Base-by-base conservation (phyloP, 805 yeast species). In the Pichia eremophila region DNA sequence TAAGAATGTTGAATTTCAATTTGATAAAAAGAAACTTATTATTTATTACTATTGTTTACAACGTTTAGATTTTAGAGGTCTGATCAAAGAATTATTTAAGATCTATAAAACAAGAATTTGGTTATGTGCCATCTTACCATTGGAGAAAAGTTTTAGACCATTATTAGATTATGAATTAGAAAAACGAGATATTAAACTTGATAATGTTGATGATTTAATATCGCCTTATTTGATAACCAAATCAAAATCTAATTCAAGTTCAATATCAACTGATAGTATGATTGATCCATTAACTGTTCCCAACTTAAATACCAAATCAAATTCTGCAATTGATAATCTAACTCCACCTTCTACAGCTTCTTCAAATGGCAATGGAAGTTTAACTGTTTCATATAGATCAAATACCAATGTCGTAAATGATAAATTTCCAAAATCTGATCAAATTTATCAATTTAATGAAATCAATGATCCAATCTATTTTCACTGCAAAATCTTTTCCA, bases 21-120 rank as follows among this genome's bases (percentile, higher is more conserved):
- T 83, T 63, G 93, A 85, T 62, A 77, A 85, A 49, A 83, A 83
- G 60, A 85, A 85, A 56, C 70, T 85, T 51, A 85, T 83, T 8
- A 81, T 85, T 55, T 85, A 83, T 63, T 83, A 82, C 58, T 72
- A 70, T 47, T 73, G 83, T 57, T 72, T 75, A 43, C 79, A 79
- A 56, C 68, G 93, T 54, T 74, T 84, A 47, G 93, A 85, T 60
- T 84, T 84, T 60, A 69, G 91, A 49, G 83, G 78, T 41, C 70
- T 84, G 57, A 83, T 83, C 46, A 78, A 83, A 50, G 91, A 84
- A 57, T 65, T 84, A 31, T 84, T 83, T 70, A 79, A 82, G 59
- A 78, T 81, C 50, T 84, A 82, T 68, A 84, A 84, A 64, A 83
- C 90, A 0, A 71, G 91, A 57, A 84, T 84, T 53, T 85, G 95